Base-by-base conservation (phyloP, 495 filamentous ascomycete genomes). In the Neurospora hispaniola region DNA sequence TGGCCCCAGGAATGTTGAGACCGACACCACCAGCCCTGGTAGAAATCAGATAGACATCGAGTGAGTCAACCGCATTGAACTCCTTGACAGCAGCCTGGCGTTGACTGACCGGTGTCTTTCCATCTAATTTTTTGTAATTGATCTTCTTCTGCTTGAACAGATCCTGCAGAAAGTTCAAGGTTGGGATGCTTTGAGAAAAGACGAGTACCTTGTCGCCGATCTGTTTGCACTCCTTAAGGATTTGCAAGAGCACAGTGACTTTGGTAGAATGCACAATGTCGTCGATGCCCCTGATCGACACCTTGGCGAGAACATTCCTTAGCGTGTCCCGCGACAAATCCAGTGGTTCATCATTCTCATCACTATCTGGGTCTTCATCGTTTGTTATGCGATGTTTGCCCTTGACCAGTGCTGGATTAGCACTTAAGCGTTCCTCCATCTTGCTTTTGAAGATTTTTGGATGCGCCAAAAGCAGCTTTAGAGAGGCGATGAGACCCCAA, bases 1-100 rank as follows among this genome's bases (percentile, higher is more conserved):
- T 98, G 0, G 95, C 95, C 5, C 92, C 91, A 44, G 82, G 84
- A 41, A 98, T 89, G 75, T 98, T 98, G 72, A 98, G 81, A 0
- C 94, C 94, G 0, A 93, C 78, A 1, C 93, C 94, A 18, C 94
- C 94, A 23, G 94, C 92, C 71, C 79, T 87, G 2, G 94, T 97
- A 0, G 94, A 97, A 39, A 97, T 92, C 4, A 97, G 84, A 75
- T 92, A 93, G 2, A 97, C 81, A 43, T 84, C 81, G 4, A 76
- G 59, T 2, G 71, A 42, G 0, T 72, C 73, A 16, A 78, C 77
- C 7, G 82, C 78, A 75, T 94, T 94, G 85, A 97, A 97, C 0
- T 78, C 75, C 73, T 92, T 93, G 4, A 88, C 86, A 0, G 85
- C 77, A 0, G 72, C 73, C 77, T 94, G 92, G 5, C 94, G 87